Evolutionary conservation across 2,329 filamentous ascomycete species (phyloP).

Genomic region (Furcasterigmium sp.): DNA sequence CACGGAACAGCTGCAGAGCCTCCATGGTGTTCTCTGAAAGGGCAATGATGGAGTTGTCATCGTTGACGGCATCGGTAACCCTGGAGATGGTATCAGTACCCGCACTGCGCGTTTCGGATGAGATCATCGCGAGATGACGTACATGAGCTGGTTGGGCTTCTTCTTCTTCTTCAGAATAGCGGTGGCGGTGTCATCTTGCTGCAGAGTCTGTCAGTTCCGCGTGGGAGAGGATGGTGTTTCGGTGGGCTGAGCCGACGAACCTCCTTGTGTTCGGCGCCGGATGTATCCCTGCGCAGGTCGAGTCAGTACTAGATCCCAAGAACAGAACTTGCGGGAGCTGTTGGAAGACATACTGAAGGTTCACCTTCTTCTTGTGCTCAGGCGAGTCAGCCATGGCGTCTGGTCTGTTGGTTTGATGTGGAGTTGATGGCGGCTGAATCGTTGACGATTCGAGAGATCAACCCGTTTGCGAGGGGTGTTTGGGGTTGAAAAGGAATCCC

Average conservation of each 20-base stretch:
- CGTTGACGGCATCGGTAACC: constrained; percentile 96
- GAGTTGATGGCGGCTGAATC: constrained; percentile 6
- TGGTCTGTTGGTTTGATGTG: constrained; percentile 7
- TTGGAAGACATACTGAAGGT: constrained; percentile 61
- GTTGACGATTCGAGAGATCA: constrained; percentile 1
- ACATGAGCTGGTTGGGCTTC: constrained; percentile 99
- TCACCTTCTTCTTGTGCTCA: constrained; percentile 76
- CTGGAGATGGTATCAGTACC: constrained; percentile 38
- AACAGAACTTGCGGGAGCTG: neutral
- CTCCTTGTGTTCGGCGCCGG: constrained; percentile 79
- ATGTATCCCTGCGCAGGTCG: constrained; percentile 63
- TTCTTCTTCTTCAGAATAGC: constrained; percentile 99
- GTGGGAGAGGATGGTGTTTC: constrained; percentile 10
- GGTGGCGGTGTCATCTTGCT: constrained; percentile 89
- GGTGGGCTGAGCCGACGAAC: constrained; percentile 44
- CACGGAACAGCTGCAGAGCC: constrained; percentile 94
- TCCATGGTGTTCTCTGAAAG: constrained; percentile 99
- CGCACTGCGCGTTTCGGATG: neutral
- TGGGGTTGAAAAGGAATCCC: constrained; percentile 3
- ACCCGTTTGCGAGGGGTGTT: constrained; percentile 5
- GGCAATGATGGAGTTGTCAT: constrained; percentile 99
- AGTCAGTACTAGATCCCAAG: constrained; percentile 26
- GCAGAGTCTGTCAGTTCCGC: constrained; percentile 26
- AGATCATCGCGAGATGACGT: constrained; percentile 30
- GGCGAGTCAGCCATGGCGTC: constrained; percentile 67